Evolutionary conservation across 441 rosid species (phyloP).

Genomic region (Daphne laureola): DNA sequence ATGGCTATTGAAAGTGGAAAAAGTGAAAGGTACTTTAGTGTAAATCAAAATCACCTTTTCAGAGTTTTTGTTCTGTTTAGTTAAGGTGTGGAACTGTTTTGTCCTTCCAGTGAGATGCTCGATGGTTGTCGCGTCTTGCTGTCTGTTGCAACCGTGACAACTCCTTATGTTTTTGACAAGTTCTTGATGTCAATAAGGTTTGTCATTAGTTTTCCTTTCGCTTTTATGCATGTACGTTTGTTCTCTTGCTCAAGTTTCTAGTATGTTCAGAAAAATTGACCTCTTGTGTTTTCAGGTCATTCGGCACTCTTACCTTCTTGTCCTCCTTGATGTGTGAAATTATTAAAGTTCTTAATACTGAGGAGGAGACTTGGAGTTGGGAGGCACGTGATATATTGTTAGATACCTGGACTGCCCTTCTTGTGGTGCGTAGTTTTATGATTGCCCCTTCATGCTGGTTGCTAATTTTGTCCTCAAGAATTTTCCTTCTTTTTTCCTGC

Average conservation of each 20-base stretch:
- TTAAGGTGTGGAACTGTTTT: no score
- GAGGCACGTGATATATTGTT: constrained; percentile 94
- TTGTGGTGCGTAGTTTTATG: constrained; percentile 41
- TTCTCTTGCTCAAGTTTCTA: constrained; percentile 2
- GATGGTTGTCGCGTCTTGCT: constrained; percentile 97
- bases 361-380: constrained; percentile 94
- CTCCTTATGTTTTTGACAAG: constrained; percentile 61
- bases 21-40: constrained; percentile 69
- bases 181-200: constrained; percentile 84
- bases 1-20: constrained; percentile 80
- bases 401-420: constrained; percentile 91
- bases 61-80: constrained; percentile 15
- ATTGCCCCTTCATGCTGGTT: no score
- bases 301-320: constrained; percentile 71
- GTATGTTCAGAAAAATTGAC: constrained; percentile 6
- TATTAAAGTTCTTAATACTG: constrained; percentile 63
- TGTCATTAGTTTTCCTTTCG: constrained; percentile 14
- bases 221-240: constrained; percentile 8
- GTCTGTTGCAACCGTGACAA: constrained; percentile 72
- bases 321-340: constrained; percentile 90
- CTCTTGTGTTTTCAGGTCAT: constrained; percentile 58
- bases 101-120: constrained; percentile 73
- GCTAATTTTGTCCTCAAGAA: no score
- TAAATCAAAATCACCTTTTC: constrained; percentile 14
- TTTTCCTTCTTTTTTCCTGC: no score